These are phyloP conservation scores for Cryphonectria nitschkei DNA, from an alignment of 2,329 filamentous ascomycete species.

Conservation along the genomic window DNA sequence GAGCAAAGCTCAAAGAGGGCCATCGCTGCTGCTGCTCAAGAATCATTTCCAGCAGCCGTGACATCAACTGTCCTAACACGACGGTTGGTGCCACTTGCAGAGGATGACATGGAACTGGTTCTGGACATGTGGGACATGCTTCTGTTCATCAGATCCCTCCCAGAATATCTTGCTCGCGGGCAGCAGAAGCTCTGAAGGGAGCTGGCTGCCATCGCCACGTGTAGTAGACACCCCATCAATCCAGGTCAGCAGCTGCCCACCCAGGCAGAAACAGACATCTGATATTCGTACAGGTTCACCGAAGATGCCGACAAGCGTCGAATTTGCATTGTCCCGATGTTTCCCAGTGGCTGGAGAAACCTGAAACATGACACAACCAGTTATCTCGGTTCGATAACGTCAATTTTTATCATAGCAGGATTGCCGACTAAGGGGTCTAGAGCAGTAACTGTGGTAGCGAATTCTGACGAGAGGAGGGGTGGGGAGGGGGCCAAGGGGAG, in stretches of 20 bases:
- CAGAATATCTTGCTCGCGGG: not conserved
- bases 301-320: not conserved
- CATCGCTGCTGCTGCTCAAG: too few relatives aligned
- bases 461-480: too few relatives aligned
- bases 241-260: not conserved
- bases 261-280: not conserved
- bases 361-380: not conserved
- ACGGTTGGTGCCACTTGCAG: not conserved
- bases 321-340: not conserved
- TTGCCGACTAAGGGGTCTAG: not conserved
- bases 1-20: too few relatives aligned
- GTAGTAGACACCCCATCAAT: not conserved
- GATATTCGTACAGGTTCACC: not conserved
- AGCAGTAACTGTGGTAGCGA: not conserved
- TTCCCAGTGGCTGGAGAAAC: not conserved
- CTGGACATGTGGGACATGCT: not conserved
- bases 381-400: not conserved
- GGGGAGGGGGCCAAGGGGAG: too few relatives aligned
- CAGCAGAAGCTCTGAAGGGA: not conserved
- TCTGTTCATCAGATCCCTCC: not conserved
- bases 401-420: not conserved
- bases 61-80: not conserved
- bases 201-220: not conserved
- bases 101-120: not conserved
- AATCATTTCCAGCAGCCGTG: not conserved